Percentiles rank a stretch among this genome's conserved stretches.
phyloP scores from a whole-genome alignment of 202 grass and related monocot species.

The Elaeis oleifera region DNA sequence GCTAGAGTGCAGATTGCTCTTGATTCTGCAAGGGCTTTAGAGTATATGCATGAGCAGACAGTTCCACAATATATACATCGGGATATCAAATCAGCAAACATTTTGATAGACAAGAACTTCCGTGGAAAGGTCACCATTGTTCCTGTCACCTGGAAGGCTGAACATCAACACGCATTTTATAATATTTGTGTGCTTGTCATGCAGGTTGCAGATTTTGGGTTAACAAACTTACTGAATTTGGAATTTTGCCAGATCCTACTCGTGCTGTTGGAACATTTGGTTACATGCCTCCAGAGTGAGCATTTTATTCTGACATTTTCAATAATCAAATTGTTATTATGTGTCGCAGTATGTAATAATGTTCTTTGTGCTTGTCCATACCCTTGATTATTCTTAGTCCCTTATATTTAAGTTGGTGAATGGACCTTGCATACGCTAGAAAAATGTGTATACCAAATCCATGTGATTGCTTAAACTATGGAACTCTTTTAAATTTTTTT shows the following conservation, averaged over 20 bases:
- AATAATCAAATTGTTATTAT: no score
- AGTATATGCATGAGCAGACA: conserved; percentile 27
- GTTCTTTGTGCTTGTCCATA: no score
- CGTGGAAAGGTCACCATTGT: conserved; percentile 14
- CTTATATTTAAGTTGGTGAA: no score
- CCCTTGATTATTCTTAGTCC: no score
- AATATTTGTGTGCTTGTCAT: not conserved
- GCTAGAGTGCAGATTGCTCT: conserved; percentile 27
- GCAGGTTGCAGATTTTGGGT: conserved; percentile 31
- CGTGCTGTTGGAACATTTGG: conserved; percentile 28
- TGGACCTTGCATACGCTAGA: no score
- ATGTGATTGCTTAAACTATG: no score
- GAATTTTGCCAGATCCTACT: conserved; percentile 8
- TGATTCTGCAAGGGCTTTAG: conserved; percentile 22
- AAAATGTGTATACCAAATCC: no score
- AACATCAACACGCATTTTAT: not conserved
- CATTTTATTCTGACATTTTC: no score
- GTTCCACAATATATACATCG: conserved; percentile 31
- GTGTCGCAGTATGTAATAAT: no score
- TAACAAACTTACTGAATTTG: conserved; percentile 25
- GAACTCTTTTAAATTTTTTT: no score
- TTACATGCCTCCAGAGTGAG: conserved; percentile 30
- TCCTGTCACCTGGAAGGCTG: not conserved
- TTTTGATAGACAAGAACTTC: conserved; percentile 23
- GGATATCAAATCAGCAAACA: conserved; percentile 25